A percentile compares a stretch with the other conserved stretches of the same genome.
These are phyloP conservation scores for Tricholoma furcatifolium DNA, from an alignment of 768 basidiomycete species.

Conservation along the genomic window DNA sequence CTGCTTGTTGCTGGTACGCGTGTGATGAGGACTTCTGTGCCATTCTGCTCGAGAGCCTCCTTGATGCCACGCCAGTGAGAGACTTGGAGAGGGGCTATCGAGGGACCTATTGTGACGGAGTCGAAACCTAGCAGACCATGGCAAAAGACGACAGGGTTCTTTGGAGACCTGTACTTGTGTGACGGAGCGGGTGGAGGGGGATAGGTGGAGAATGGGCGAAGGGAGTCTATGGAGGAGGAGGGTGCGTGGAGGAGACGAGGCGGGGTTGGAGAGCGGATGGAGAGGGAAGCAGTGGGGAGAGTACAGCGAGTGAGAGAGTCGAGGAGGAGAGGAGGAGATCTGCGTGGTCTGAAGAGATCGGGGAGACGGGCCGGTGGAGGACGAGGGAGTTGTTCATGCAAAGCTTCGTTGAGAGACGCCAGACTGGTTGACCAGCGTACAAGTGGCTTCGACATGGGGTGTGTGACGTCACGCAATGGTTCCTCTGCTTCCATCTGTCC, in stretches of 20 bases:
- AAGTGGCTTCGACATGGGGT: constrained; percentile 4
- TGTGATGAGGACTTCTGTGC: constrained; percentile 87
- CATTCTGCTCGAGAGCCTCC: constrained; percentile 87
- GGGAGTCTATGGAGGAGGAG: too few species aligned
- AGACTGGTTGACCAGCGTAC: constrained; percentile 31
- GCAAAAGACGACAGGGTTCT: constrained; percentile 90
- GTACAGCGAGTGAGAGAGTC: constrained; percentile 58
- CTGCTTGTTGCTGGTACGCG: constrained; percentile 92
- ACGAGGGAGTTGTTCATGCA: constrained; percentile 39
- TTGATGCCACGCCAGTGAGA: constrained; percentile 97
- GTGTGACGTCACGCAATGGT: constrained; percentile 32
- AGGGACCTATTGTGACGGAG: constrained; percentile 73
- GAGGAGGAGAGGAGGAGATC: constrained; percentile 52
- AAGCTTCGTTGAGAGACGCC: constrained; percentile 42
- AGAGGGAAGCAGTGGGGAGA: constrained; percentile 58
- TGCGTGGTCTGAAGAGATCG: constrained; percentile 21
- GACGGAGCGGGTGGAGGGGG: constrained; percentile 57
- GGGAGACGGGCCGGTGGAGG: constrained; percentile 38
- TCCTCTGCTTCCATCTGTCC: constrained; percentile 43
- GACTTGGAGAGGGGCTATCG: constrained; percentile 81
- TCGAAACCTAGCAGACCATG: constrained; percentile 94
- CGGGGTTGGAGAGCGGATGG: too few species aligned
- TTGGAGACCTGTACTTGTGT: constrained; percentile 34
- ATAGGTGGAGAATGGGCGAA: constrained; percentile 33
- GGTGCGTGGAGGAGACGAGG: too few species aligned